Evolutionary conservation across 1,284 basidiomycete species (phyloP), one percentile per base, ranked within the genome.

Genomic region (Ganoderma boninense): DNA sequence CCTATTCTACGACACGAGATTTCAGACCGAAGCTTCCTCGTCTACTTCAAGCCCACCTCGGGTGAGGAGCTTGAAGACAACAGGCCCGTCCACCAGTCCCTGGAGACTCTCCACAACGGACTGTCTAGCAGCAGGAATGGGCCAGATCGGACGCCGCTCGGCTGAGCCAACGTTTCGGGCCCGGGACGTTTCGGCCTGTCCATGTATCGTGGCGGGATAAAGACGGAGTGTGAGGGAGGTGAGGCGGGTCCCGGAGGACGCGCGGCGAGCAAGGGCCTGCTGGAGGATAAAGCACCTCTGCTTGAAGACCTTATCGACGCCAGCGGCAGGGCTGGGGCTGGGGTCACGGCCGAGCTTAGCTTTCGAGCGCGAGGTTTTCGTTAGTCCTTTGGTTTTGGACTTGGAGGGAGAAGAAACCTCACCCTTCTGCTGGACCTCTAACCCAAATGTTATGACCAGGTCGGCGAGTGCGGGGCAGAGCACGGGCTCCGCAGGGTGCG

Each of bases 211-310:
- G n/a, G 35, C 59, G 0, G 54, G 59, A 11, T 23, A 10, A 13
- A 40, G 11, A 23, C 59, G 32, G 11, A 60, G 35, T 11, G 10
- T n/a, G 20, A 60, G 40, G 32, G 59, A 60, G 35, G 35, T 23
- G 59, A 60, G 59, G 38, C 59, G 59, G n/a, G 18, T 38, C 13
- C 59, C 59, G 23, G n/a, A 32, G 20, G 59, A 60, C n/a, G 59
- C 59, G 10, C 35, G 32, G 4, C 18, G 13, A 20, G 59, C 59
- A 38, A 60, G 59, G 23, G n/a, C 35, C 11, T 40, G 10, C 14
- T 42, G 59, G 5, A 42, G 32, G 20, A 60, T 6, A n/a, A 20
- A 42, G 18, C 32, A 42, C 4, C 23, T 35, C 20, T 20, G 20
- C 8, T n/a, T 2, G 18, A 60, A 60, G 13, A 26, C 32, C 18